Base-by-base conservation (phyloP, 2,329 filamentous ascomycete genomes). In the Scortechinia acanthostroma region DNA sequence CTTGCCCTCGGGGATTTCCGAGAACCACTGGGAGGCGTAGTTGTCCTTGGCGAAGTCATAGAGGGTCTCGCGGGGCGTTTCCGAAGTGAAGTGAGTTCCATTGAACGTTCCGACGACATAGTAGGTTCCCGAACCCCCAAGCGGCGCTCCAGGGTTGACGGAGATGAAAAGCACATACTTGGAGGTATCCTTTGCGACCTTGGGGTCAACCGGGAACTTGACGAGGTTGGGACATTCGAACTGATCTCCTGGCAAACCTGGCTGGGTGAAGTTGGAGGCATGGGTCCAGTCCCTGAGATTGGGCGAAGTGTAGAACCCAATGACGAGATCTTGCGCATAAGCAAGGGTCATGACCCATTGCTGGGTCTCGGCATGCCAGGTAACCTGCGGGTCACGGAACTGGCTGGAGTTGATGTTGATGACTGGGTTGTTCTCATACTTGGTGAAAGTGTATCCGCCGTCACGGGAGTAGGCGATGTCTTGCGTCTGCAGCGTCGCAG, bases 331-430 rank as follows among this genome's bases (percentile, higher is more conserved):
- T 25, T 69, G 59, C 1, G 73, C 58, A 46, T 75, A 80, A 0
- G 77, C 65, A 2, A 81, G 51, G 0, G 71, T 68, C 69, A 79
- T 76, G 30, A 79, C 72, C 80, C 80, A 84, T 16, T 66, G 60
- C 35, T 70, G 55, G 5, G 57, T 60, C 6, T 60, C 56, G 2
- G 68, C 60, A 49, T 81, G 73, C 65, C 77, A 76, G 40, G 80
- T 65, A 2, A 85, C 78, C 52, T 84, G 80, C 1, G 82, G 80
- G 50, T 86, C 81, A 20, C 81, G 74, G 62, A 85, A 85, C 49
- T 80, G 70, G 4, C 59, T 66, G 16, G 72, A 68, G 47, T 66
- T 66, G 54, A 72, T 71, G 49, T 67, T 58, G 37, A 86, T 73
- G 15, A 85, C 75, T 1, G 81, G 81, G 48, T 86, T 86, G 3